phyloP scores from a whole-genome alignment of 305 asterid genomes.

The Fraxinus dipetala region DNA sequence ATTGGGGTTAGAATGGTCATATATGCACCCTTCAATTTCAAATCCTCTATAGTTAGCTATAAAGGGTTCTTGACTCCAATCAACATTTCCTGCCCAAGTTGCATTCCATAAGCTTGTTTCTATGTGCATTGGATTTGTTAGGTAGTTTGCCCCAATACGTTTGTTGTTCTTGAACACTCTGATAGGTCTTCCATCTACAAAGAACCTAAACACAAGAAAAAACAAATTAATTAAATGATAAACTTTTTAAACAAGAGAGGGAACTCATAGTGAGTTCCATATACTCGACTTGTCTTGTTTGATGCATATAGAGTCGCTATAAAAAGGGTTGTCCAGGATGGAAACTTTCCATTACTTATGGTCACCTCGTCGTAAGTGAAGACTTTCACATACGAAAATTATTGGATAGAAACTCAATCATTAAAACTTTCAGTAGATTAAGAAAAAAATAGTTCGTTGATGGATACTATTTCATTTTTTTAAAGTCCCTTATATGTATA shows the following conservation, averaged over 20 bases:
- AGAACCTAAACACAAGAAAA: slow-evolving; percentile 9
- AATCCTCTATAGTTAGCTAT: slow-evolving; percentile 16
- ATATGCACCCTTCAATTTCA: slow-evolving; percentile 17
- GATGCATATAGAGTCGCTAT: no score
- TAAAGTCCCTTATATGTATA: no score
- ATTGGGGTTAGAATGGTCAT: not conserved
- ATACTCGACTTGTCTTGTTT: not conserved
- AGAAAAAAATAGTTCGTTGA: no score
- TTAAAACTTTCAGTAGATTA: no score
- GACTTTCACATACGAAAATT: no score
- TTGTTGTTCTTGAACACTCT: slow-evolving; percentile 27
- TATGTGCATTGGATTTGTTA: slow-evolving; percentile 16
- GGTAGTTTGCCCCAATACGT: slow-evolving; percentile 5
- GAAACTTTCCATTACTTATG: no score
- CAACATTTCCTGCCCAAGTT: slow-evolving; percentile 16
- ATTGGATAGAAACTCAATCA: no score
- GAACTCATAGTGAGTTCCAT: not conserved
- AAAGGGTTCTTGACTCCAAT: slow-evolving; percentile 23
- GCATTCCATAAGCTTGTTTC: slow-evolving; percentile 31
- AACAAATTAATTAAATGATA: not conserved
- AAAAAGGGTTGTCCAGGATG: no score
- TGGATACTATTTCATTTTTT: no score
- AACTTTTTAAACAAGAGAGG: not conserved
- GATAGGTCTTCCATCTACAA: slow-evolving; percentile 24
- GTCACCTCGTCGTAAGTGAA: no score